phyloP scores from a whole-genome alignment of 2,329 filamentous ascomycete genomes.

The Ceratocystis papillata region DNA sequence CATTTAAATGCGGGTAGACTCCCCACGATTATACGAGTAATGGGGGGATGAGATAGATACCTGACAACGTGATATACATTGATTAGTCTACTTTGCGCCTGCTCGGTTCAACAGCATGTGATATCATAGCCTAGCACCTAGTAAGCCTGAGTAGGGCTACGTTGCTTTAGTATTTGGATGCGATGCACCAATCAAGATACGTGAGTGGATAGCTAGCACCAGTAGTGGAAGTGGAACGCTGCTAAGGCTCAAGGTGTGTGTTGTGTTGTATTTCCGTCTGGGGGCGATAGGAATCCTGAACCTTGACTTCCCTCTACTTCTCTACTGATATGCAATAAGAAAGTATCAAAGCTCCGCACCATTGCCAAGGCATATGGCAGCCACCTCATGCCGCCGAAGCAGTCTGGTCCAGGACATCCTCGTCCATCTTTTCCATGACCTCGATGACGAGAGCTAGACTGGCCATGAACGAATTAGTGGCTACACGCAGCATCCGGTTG shows the following conservation, averaged over 20 bases:
- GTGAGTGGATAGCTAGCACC: background rate
- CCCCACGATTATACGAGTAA: background rate
- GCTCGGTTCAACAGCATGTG: too few relatives aligned
- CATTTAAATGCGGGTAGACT: background rate
- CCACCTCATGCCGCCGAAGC: constrained; percentile 1
- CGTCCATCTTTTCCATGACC: constrained; percentile 83
- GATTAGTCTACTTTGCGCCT: background rate
- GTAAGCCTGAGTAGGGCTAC: too few relatives aligned
- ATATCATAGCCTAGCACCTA: too few relatives aligned
- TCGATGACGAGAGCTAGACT: constrained; percentile 73
- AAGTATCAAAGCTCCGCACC: background rate
- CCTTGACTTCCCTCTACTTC: background rate
- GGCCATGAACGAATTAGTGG: constrained; percentile 94
- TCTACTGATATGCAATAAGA: background rate
- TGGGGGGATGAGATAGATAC: background rate
- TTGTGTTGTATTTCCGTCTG: background rate
- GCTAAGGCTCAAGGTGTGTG: background rate
- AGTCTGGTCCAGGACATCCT: constrained; percentile 54
- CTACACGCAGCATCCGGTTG: constrained; percentile 90
- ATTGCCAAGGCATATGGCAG: too few relatives aligned
- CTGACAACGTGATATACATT: constrained; percentile 1
- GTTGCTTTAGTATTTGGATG: too few relatives aligned
- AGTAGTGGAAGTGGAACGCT: background rate
- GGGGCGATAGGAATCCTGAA: background rate
- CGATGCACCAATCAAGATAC: background rate